Evolutionary conservation across 306 rosid species (phyloP), one percentile per base, ranked within the genome.

Genomic region (Casuarina equisetifolia): DNA sequence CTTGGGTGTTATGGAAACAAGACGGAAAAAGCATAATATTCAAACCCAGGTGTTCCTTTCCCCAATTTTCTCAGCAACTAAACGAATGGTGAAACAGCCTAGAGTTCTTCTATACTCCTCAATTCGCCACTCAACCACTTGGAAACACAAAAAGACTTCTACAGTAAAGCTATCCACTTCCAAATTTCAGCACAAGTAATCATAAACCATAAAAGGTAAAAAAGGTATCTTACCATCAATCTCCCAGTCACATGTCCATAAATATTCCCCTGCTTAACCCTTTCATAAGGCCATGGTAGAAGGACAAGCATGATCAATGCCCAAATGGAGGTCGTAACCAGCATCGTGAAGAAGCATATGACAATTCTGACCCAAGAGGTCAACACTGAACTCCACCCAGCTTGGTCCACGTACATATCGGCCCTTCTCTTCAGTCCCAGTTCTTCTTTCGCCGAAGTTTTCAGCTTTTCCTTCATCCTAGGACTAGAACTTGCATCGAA

Each of bases 201-300:
- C 67, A 64, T 5, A 16, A 20, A 51, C 3, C 55, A 70, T 10
- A 50, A 40, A 43, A n/a, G 32, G 32, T 42, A 19, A 25, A 43
- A 72, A 52, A 44, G 76, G 6, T 25, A 45, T 68, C 87, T 85
- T 84, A 87, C 91, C 88, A 90, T 75, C 87, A 90, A 82, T 84
- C 89, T 84, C 74, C 94, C 91, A 58, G 90, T 86, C 46, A 90
- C 89, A 79, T 88, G 91, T n/a, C 91, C 91, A 70, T 84, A 90
- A 68, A 88, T 80, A 82, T 90, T 90, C 51, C 94, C 91, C 72
- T 86, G 91, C 68, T 84, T 84, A 53, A 86, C 80, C 77, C 92
- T 84, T 82, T 86, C 82, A 66, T 75, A 82, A 32, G 91, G 94
- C 89, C 89, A 90, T 8, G 94, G 94, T 43, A 90, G 79, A 35